Conservation (phyloP, 495 filamentous ascomycete genomes). For the Symbiotaphrina buchneri region DNA sequence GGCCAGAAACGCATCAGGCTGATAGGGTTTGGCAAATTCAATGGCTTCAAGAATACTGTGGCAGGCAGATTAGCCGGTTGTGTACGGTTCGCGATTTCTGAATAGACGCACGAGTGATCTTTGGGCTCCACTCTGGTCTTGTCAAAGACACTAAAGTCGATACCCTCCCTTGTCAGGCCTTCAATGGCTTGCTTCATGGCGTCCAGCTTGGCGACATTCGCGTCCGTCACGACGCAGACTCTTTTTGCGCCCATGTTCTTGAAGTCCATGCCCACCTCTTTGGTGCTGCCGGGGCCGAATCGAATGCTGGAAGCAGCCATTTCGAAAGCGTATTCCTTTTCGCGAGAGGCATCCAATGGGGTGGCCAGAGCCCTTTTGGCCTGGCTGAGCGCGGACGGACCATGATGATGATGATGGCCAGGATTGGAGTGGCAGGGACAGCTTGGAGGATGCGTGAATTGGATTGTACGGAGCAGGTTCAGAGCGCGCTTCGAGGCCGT, state of each 20-base stretch:
- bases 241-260: constrained; percentile 69
- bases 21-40: constrained; percentile 52
- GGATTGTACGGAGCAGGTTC: constrained; percentile 67
- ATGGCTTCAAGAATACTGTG: constrained; percentile 56
- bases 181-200: constrained; percentile 73
- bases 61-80: neutral
- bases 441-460: constrained; percentile 69
- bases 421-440: constrained; percentile 91
- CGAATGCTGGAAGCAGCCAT: constrained; percentile 90
- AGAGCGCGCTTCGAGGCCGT: constrained; percentile 56
- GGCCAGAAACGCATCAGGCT: constrained; percentile 73
- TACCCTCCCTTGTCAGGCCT: constrained; percentile 48
- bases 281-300: constrained; percentile 81
- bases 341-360: constrained; percentile 40
- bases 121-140: constrained; percentile 72
- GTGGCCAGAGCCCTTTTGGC: constrained; percentile 40
- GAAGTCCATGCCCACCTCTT: constrained; percentile 98
- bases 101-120: constrained; percentile 50
- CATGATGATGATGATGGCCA: constrained; percentile 40
- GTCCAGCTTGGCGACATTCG: constrained; percentile 50
- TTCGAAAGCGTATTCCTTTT: constrained; percentile 96
- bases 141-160: constrained; percentile 62
- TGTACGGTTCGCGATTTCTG: neutral
- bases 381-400: constrained; percentile 17
- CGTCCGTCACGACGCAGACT: constrained; percentile 81